These are phyloP conservation scores for Colletotrichum eleusines DNA, from an alignment of 2,329 filamentous ascomycete species.

Conservation along the genomic window DNA sequence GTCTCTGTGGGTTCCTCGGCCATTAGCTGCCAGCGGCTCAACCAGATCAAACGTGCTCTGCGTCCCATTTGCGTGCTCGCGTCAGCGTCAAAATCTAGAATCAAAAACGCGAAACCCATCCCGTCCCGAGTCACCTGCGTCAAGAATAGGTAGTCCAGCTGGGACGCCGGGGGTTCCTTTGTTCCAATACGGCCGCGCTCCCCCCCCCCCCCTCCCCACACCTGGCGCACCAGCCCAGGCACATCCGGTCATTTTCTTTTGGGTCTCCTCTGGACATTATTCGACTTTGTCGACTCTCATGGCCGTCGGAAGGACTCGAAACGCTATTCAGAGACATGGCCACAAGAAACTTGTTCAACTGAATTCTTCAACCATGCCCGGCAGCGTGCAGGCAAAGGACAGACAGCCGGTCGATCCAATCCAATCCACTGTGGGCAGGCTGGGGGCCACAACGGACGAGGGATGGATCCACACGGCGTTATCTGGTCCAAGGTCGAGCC, in stretches of 20 bases:
- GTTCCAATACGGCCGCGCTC: too few species aligned
- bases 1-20: constrained; percentile 35
- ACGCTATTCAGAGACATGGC: neutral
- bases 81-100: constrained; percentile 41
- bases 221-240: constrained; percentile 26
- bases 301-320: neutral
- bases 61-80: constrained; percentile 39
- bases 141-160: constrained; percentile 14
- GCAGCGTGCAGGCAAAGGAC: constrained; percentile 12
- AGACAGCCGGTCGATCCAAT: constrained; percentile 18
- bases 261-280: neutral
- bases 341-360: neutral
- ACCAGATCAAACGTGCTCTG: constrained; percentile 38
- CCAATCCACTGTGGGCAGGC: constrained; percentile 24
- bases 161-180: constrained; percentile 20
- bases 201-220: neutral
- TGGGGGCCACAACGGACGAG: constrained; percentile 20
- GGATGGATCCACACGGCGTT: constrained; percentile 26
- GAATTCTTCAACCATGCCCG: constrained; percentile 4
- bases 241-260: constrained; percentile 9
- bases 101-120: constrained; percentile 41
- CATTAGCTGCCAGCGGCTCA: constrained; percentile 31
- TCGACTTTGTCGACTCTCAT: neutral
- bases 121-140: constrained; percentile 40
- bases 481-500: constrained; percentile 37